Conservation (phyloP, 495 filamentous ascomycete genomes). For the Aspergillus ellipticus region DNA sequence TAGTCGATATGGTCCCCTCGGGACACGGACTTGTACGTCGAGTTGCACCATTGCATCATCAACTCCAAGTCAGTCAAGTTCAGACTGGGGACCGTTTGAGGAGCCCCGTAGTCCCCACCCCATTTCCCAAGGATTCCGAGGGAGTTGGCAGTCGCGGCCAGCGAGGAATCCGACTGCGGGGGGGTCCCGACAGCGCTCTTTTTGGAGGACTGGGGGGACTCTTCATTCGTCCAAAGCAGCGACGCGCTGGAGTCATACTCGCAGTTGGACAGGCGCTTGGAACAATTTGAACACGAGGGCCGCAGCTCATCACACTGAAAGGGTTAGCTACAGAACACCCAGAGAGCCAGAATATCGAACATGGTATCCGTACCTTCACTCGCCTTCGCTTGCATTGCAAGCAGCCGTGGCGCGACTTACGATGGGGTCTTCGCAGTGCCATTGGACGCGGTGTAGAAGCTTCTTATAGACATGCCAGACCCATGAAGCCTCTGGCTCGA, state of each 20-base stretch:
- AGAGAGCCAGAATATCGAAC: background rate
- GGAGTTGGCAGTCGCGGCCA: conserved; percentile 18
- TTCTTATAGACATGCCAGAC: background rate
- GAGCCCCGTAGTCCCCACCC: conserved; percentile 8
- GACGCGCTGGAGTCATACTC: conserved; percentile 37
- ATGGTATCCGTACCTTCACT: conserved; percentile 33
- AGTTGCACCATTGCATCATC: conserved; percentile 46
- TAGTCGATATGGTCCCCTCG: conserved; percentile 29
- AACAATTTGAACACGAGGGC: conserved; percentile 38
- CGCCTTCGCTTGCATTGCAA: conserved; percentile 27
- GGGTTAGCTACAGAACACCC: background rate
- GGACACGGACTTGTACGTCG: conserved; percentile 28
- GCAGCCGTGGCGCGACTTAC: conserved; percentile 29
- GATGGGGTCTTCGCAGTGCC: conserved; percentile 25
- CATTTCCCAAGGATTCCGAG: conserved; percentile 25
- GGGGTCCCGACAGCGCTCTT: conserved; percentile 11
- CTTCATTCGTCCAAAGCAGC: conserved; percentile 39
- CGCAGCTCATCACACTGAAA: conserved; percentile 36
- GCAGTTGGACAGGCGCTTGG: conserved; percentile 36
- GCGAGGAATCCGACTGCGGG: conserved; percentile 16
- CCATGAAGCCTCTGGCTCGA: background rate
- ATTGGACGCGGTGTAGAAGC: conserved; percentile 2
- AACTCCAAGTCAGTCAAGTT: conserved; percentile 38
- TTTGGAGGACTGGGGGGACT: conserved; percentile 7
- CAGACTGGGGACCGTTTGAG: conserved; percentile 14